phyloP scores from a whole-genome alignment of 1,284 basidiomycete genomes.

The Puccinia hordei region DNA sequence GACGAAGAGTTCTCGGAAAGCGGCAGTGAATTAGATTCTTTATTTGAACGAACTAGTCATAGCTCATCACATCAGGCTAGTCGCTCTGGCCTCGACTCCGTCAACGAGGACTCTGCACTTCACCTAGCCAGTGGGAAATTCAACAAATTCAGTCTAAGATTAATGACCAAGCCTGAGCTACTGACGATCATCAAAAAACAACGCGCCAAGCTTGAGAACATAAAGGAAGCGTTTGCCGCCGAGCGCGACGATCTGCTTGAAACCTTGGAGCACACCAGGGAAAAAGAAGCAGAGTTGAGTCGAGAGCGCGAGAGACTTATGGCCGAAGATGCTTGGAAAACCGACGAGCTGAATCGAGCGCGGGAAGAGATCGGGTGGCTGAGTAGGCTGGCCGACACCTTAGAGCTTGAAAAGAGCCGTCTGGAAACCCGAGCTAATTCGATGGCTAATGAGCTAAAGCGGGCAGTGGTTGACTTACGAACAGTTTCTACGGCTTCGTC shows the following conservation, averaged over 20 bases:
- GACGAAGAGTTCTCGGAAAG: constrained; percentile 11
- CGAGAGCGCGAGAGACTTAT: constrained; percentile 13
- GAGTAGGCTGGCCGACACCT: background rate
- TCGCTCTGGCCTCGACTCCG: constrained; percentile 11
- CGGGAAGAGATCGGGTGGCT: constrained; percentile 29
- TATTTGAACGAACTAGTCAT: constrained; percentile 9
- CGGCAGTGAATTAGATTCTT: constrained; percentile 1
- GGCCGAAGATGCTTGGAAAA: constrained; percentile 31
- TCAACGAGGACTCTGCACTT: background rate
- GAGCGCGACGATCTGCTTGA: constrained; percentile 25
- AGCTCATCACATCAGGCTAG: background rate
- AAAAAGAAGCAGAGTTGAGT: background rate
- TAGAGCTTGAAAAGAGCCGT: constrained; percentile 36
- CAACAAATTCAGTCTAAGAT: constrained; percentile 23
- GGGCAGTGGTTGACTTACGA: constrained; percentile 39
- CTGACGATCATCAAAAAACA: constrained; percentile 28
- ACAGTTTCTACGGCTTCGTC: constrained; percentile 15
- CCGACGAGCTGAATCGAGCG: background rate
- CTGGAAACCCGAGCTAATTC: constrained; percentile 34
- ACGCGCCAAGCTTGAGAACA: constrained; percentile 13
- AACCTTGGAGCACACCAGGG: constrained; percentile 8
- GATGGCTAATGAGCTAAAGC: constrained; percentile 45
- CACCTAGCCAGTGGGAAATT: background rate
- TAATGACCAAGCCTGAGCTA: constrained; percentile 27
- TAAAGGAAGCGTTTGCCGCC: background rate